A percentile compares a stretch with the other conserved stretches of the same genome.
phyloP scores from a whole-genome alignment of 306 rosid genomes.

The Senna tora region DNA sequence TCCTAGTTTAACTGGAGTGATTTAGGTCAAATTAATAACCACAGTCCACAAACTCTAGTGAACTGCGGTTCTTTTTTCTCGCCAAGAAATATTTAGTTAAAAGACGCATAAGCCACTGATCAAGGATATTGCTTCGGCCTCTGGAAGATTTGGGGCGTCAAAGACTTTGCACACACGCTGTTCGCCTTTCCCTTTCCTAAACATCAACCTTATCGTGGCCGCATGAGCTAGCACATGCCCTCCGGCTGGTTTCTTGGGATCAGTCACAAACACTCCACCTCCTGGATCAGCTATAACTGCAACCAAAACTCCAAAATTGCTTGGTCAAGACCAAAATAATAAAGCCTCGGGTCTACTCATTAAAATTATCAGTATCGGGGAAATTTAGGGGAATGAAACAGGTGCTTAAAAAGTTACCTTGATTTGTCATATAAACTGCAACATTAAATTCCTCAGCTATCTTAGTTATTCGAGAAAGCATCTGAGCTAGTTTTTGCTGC shows the following conservation, averaged over 20 bases:
- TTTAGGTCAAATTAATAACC: conserved; percentile 29
- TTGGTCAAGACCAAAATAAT: conserved; percentile 2
- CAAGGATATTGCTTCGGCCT: conserved; percentile 99
- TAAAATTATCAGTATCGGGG: neutral
- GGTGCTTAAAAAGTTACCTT: conserved; percentile 56
- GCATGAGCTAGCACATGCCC: conserved; percentile 98
- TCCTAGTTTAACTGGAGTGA: neutral
- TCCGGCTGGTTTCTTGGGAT: conserved; percentile 97
- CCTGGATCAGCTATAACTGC: conserved; percentile 98
- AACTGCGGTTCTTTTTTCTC: conserved; percentile 1
- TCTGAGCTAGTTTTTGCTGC: conserved; percentile 96
- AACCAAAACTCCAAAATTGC: conserved; percentile 37
- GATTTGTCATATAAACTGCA: conserved; percentile 96
- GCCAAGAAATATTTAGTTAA: conserved; percentile 7
- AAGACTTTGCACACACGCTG: conserved; percentile 95
- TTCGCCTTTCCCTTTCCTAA: conserved; percentile 97
- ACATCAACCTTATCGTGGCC: conserved; percentile 85
- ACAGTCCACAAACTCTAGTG: neutral
- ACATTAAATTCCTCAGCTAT: conserved; percentile 94
- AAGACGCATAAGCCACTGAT: neutral
- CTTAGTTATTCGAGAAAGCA: conserved; percentile 88
- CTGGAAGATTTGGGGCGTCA: conserved; percentile 94
- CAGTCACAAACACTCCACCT: conserved; percentile 88
- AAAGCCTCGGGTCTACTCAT: neutral
- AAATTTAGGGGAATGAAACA: neutral